Conservation (phyloP, 1,284 basidiomycete species). For the Clitocybe nebularis region DNA sequence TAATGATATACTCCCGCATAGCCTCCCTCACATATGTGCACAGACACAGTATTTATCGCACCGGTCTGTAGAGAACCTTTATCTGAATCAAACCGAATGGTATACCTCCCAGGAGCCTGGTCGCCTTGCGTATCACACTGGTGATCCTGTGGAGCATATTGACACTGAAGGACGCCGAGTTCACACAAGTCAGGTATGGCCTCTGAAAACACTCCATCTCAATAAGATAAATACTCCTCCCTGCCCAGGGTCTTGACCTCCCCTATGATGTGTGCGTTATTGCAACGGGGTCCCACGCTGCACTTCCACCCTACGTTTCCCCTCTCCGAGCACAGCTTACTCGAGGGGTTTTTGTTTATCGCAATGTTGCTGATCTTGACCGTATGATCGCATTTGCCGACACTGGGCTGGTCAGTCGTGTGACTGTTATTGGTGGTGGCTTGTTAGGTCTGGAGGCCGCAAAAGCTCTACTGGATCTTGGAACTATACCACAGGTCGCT, state of each 20-base stretch:
- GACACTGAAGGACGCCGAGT: background rate
- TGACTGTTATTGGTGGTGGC: slow-evolving; percentile 69
- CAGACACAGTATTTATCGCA: slow-evolving; percentile 5
- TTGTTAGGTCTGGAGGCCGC: slow-evolving; percentile 74
- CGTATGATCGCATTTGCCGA: slow-evolving; percentile 56
- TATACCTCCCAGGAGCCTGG: slow-evolving; percentile 2
- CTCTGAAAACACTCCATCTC: slow-evolving; percentile 50
- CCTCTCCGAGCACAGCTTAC: slow-evolving; percentile 33
- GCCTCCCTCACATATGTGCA: too few species aligned
- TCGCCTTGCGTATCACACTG: slow-evolving; percentile 1
- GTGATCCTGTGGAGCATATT: slow-evolving; percentile 3
- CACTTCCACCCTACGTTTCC: slow-evolving; percentile 61
- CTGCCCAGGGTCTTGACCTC: slow-evolving; percentile 43
- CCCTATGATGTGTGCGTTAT: slow-evolving; percentile 63
- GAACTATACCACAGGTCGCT: slow-evolving; percentile 31
- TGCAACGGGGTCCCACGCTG: slow-evolving; percentile 69
- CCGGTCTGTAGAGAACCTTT: slow-evolving; percentile 1
- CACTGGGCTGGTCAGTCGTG: slow-evolving; percentile 38
- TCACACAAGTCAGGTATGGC: slow-evolving; percentile 57
- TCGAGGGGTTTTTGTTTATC: slow-evolving; percentile 67
- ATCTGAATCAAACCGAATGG: slow-evolving; percentile 2
- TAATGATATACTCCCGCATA: background rate
- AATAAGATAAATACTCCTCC: slow-evolving; percentile 50
- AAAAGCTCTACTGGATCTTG: slow-evolving; percentile 61
- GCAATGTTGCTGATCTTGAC: slow-evolving; percentile 67